phyloP scores from a whole-genome alignment of 306 rosid species.

The Leucaena leucocephala region DNA sequence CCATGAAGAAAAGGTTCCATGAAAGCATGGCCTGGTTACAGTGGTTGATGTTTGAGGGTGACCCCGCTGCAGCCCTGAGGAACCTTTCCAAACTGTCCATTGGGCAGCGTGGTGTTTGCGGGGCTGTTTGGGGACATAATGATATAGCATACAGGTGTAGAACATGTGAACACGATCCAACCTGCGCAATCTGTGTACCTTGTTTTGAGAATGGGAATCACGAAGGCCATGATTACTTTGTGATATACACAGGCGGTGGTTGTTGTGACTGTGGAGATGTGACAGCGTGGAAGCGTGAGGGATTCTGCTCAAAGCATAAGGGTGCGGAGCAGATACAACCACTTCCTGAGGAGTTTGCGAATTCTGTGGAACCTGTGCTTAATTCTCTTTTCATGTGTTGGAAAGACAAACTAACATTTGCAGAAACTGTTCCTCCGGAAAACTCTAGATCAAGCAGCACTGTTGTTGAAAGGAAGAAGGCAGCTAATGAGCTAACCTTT shows the following conservation, averaged over 20 bases:
- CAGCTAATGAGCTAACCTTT: conserved; percentile 72
- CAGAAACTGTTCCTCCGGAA: conserved; percentile 46
- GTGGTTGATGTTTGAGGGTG: conserved; percentile 96
- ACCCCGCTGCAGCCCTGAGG: conserved; percentile 55
- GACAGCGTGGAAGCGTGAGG: conserved; percentile 94
- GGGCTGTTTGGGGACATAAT: conserved; percentile 83
- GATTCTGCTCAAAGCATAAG: conserved; percentile 90
- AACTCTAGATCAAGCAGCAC: conserved; percentile 46
- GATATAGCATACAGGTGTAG: conserved; percentile 88
- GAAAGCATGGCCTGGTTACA: conserved; percentile 83
- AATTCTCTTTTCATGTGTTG: conserved; percentile 62
- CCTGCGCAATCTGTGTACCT: conserved; percentile 95
- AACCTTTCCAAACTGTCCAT: conserved; percentile 63
- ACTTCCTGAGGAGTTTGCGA: conserved; percentile 62
- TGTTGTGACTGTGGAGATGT: conserved; percentile 99
- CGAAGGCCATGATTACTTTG: conserved; percentile 75
- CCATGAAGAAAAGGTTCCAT: conserved; percentile 48
- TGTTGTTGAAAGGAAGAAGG: conserved; percentile 49
- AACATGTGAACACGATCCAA: conserved; percentile 89
- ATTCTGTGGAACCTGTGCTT: conserved; percentile 74
- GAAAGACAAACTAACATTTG: conserved; percentile 61
- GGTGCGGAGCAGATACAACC: conserved; percentile 89
- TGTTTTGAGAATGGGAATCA: conserved; percentile 92
- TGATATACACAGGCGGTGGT: conserved; percentile 83
- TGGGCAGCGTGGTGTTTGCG: conserved; percentile 91